Evolutionary conservation across 495 filamentous ascomycete species (phyloP).

Genomic region (Cladorrhinum samala): DNA sequence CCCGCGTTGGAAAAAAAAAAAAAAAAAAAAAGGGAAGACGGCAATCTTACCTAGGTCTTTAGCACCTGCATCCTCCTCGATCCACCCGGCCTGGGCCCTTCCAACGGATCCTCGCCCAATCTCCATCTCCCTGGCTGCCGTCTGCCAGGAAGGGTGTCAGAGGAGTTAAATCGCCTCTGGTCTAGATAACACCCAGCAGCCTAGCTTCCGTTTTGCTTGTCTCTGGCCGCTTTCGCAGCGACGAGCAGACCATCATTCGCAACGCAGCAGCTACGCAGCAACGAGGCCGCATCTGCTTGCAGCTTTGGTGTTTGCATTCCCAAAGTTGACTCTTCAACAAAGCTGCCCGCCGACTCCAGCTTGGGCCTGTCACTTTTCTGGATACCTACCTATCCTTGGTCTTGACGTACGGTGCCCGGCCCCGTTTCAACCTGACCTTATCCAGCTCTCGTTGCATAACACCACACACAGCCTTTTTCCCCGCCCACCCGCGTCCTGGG

Average conservation of each 20-base stretch:
- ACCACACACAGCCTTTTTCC: slow-evolving; percentile 20
- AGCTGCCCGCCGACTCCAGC: too few relatives aligned
- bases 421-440: not conserved
- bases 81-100: slow-evolving; percentile 2
- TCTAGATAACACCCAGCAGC: not conserved
- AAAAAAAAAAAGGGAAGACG: not conserved
- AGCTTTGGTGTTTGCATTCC: not conserved
- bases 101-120: slow-evolving; percentile 12
- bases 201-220: slow-evolving; percentile 5
- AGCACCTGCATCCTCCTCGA: slow-evolving; percentile 5
- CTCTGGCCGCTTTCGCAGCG: slow-evolving; percentile 7
- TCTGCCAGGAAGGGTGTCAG: slow-evolving; percentile 11
- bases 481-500: slow-evolving; percentile 5
- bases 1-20: slow-evolving; percentile 12
- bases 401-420: not conserved
- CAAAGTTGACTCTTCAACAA: too few relatives aligned
- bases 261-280: not conserved
- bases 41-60: not conserved
- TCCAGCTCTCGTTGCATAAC: slow-evolving; percentile 20
- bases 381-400: not conserved
- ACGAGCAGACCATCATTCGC: not conserved
- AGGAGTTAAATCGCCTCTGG: slow-evolving; percentile 19
- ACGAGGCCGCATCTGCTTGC: slow-evolving; percentile 6
- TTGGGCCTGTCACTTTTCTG: too few relatives aligned
- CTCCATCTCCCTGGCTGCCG: slow-evolving; percentile 9